These are phyloP conservation scores for Paratinospora sagittata DNA, from an alignment of 164 flowering plant genomes.

Conservation along the genomic window DNA sequence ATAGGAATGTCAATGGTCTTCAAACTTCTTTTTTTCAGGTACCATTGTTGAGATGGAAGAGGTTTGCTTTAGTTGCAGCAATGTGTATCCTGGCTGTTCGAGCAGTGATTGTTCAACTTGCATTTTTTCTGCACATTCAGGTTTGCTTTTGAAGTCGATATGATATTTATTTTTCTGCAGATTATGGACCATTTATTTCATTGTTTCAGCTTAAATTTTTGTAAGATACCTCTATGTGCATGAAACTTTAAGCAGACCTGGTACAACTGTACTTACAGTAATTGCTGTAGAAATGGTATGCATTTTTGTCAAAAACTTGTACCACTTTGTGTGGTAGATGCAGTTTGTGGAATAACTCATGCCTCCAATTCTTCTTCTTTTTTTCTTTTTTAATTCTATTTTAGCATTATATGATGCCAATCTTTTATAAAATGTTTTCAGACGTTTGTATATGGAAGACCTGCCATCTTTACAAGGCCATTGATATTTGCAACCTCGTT, in stretches of 20 bases:
- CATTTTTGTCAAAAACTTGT: no score
- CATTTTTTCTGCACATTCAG: conserved; percentile 87
- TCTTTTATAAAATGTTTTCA: conserved; percentile 27
- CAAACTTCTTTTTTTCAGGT: conserved; percentile 36
- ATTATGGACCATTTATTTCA: not conserved
- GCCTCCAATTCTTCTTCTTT: no score
- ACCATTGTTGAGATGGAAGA: conserved; percentile 90
- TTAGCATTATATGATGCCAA: not conserved
- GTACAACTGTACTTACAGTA: not conserved
- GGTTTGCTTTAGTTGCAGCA: conserved; percentile 82
- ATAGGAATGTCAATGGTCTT: conserved; percentile 9
- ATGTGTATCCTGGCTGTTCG: conserved; percentile 90
- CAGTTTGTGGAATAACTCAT: no score
- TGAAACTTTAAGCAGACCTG: not conserved
- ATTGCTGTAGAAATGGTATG: not conserved
- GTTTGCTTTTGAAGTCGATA: conserved; percentile 24
- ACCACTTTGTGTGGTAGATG: no score
- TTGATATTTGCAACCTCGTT: conserved; percentile 88
- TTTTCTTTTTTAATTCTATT: not conserved
- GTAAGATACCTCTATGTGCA: not conserved
- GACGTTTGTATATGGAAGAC: conserved; percentile 68
- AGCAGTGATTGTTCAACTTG: conserved; percentile 89
- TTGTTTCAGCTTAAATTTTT: not conserved
- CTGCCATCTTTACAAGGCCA: conserved; percentile 62
- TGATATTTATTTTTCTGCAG: not conserved